Percentiles rank a stretch among this genome's conserved stretches.
phyloP scores from a whole-genome alignment of 345 rosid genomes.

The Boechera stricta region DNA sequence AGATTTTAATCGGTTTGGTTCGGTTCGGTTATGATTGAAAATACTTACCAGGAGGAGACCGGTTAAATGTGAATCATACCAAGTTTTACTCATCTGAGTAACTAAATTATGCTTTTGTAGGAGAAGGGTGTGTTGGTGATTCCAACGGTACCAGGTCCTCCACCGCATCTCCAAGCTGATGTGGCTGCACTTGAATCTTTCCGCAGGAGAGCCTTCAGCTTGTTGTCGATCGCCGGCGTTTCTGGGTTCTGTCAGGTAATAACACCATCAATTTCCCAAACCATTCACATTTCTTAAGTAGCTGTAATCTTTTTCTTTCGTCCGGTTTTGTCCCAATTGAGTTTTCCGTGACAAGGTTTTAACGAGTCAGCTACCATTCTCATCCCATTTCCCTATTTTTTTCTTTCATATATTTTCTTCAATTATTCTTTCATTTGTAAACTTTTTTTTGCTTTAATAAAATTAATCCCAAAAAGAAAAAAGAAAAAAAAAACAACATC shows the following conservation, averaged over 20 bases:
- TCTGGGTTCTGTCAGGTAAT: slow-evolving; percentile 92
- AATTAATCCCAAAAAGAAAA: too few relatives aligned
- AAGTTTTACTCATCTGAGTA: neutral
- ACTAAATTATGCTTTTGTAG: slow-evolving; percentile 41
- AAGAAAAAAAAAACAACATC: neutral
- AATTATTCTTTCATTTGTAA: too few relatives aligned
- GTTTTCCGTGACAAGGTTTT: too few relatives aligned
- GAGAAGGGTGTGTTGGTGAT: slow-evolving; percentile 69
- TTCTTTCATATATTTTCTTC: too few relatives aligned
- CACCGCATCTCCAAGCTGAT: slow-evolving; percentile 74
- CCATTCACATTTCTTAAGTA: too few relatives aligned
- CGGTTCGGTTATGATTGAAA: too few relatives aligned
- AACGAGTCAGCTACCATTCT: too few relatives aligned
- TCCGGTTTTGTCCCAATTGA: too few relatives aligned
- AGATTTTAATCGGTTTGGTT: too few relatives aligned
- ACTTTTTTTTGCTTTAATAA: too few relatives aligned
- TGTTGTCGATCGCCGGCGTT: slow-evolving; percentile 74
- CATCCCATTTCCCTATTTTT: too few relatives aligned
- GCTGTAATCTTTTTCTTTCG: too few relatives aligned
- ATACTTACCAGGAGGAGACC: neutral
- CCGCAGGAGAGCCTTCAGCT: slow-evolving; percentile 66
- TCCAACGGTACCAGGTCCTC: slow-evolving; percentile 84
- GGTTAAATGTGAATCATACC: neutral
- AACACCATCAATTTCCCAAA: neutral
- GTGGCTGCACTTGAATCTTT: slow-evolving; percentile 56